Evolutionary conservation across 2,329 filamentous ascomycete genomes (phyloP).

Genomic region (Hirsutella minnesotensis): DNA sequence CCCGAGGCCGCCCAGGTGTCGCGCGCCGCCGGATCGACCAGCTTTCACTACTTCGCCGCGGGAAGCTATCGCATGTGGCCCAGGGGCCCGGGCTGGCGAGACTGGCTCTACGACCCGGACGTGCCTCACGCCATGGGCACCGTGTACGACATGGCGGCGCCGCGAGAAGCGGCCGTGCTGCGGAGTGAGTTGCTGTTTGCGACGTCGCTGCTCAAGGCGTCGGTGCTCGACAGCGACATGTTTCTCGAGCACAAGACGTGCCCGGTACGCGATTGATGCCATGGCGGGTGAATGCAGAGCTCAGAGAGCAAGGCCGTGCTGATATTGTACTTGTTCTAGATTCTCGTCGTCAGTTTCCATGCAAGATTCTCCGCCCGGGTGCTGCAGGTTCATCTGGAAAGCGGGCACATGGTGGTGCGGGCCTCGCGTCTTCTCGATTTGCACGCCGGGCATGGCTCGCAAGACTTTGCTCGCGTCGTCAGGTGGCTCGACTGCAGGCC

Average conservation of each 20-base stretch:
- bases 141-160: background rate
- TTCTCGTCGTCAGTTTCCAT: slow-evolving; percentile 6
- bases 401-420: slow-evolving; percentile 4
- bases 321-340: too few species aligned
- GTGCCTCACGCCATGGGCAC: slow-evolving; percentile 4
- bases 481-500: slow-evolving; percentile 6
- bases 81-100: background rate
- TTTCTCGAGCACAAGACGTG: slow-evolving; percentile 1
- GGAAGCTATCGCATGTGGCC: slow-evolving; percentile 1
- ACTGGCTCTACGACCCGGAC: background rate
- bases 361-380: slow-evolving; percentile 6
- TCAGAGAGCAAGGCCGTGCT: too few species aligned
- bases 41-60: background rate
- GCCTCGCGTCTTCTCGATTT: slow-evolving; percentile 6
- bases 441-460: background rate
- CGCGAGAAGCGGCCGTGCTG: background rate
- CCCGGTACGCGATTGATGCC: background rate
- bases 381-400: slow-evolving; percentile 4
- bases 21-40: background rate
- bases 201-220: slow-evolving; percentile 1
- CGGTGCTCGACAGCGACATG: background rate
- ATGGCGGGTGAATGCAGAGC: too few species aligned
- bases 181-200: slow-evolving; percentile 3
- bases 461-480: slow-evolving; percentile 2
- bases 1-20: background rate